Base-by-base conservation (phyloP, 768 basidiomycete species). In the Xerocomus potaroensis region DNA sequence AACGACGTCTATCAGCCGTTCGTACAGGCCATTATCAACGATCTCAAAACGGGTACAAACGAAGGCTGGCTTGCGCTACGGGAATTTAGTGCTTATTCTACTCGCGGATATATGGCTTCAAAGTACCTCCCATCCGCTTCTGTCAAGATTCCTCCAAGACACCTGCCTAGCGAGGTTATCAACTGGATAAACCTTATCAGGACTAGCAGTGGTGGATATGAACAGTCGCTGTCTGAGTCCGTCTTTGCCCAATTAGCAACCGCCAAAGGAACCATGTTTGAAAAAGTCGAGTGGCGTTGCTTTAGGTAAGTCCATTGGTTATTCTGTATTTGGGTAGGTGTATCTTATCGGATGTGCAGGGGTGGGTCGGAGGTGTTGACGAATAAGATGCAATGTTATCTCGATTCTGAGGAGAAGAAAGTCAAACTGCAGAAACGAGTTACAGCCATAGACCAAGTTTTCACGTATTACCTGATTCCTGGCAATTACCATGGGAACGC, bases 321-420 rank as follows among this genome's bases (percentile, higher is more conserved):
- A 19, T 15, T 30, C 32, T n/a, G 18, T 8, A 14, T 8, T n/a
- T 12, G 1, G 3, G 16, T 19, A 15, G 5, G 30, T 23, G 18
- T 19, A 8, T 16, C 27, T 32, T 9, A 24, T 15, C 6, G 9
- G 22, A 12, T 19, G 10, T 6, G 1, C 29, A 61, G 63, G 7
- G 63, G 57, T 15, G 58, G 64, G 27, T 47, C 59, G 22, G 51
- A 57, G 31, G 48, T 47, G 4, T 39, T 67, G 44, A 8, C 60
- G 5, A 33, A 51, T 4, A n/a, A 5, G 30, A 57, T 70, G 55
- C 40, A 47, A 22, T 29, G 37, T 16, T 60, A 59, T 22, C 30
- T 58, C 24, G 36, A 22, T 0, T 14, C 15, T 18, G 19, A 41
- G 1, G 39, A 42, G 3, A 33, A n/a, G 4, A 18, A 8, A 4